A percentile compares a stretch with the other conserved stretches of the same genome.
phyloP scores from a whole-genome alignment of 2,329 filamentous ascomycete genomes.

The Pseudogymnoascus verrucosus region DNA sequence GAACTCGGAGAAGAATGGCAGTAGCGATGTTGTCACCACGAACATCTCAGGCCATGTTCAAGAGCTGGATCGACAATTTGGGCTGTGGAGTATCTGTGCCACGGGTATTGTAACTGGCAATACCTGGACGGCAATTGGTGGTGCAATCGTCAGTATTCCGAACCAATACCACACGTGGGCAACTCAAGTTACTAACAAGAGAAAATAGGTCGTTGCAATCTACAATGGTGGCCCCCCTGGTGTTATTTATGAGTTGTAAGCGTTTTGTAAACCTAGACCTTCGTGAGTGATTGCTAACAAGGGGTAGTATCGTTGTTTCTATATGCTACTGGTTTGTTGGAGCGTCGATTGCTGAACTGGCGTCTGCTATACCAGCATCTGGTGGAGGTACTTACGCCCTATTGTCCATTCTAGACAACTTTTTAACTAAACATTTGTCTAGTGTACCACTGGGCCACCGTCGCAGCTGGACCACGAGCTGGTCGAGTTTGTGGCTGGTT shows the following conservation, averaged over 20 bases:
- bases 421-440: background rate
- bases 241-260: constrained; percentile 51
- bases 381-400: constrained; percentile 23
- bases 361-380: constrained; percentile 35
- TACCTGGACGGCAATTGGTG: constrained; percentile 38
- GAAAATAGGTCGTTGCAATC: constrained; percentile 33
- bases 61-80: constrained; percentile 43
- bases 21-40: constrained; percentile 22
- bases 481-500: constrained; percentile 41
- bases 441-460: constrained; percentile 46
- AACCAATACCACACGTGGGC: background rate
- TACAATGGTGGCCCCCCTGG: constrained; percentile 55
- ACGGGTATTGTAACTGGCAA: constrained; percentile 38
- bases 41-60: constrained; percentile 45
- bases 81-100: constrained; percentile 37
- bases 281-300: constrained; percentile 38
- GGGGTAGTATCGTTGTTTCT: constrained; percentile 34
- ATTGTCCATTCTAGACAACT: background rate
- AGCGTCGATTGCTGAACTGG: constrained; percentile 42
- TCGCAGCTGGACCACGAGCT: constrained; percentile 38
- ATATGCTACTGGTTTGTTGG: constrained; percentile 44
- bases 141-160: constrained; percentile 32
- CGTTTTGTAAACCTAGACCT: constrained; percentile 26
- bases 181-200: background rate
- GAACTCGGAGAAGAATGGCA: constrained; percentile 11